phyloP scores from a whole-genome alignment of 371 early-diverging fungal species.

The Apophysomyces variabilis region DNA sequence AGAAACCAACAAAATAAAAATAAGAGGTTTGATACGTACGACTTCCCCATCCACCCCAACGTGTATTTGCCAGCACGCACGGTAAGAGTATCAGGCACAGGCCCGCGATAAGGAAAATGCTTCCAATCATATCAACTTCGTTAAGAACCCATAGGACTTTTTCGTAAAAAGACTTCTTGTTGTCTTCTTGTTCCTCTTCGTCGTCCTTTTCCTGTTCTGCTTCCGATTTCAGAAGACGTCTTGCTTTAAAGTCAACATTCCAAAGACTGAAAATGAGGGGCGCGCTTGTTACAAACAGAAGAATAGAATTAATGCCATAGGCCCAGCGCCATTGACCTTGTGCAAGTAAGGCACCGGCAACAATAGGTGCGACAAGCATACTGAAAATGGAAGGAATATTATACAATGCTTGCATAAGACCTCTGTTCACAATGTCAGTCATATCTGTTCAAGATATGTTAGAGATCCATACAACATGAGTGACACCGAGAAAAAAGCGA shows the following conservation, averaged over 20 bases:
- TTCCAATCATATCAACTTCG: constrained; percentile 49
- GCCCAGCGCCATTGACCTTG: constrained; percentile 32
- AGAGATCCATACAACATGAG: background rate
- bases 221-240: background rate
- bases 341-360: constrained; percentile 27
- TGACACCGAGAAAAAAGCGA: too few relatives aligned
- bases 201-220: background rate
- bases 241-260: constrained; percentile 26
- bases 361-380: constrained; percentile 34
- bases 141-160: constrained; percentile 31
- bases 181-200: background rate
- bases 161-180: constrained; percentile 8
- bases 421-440: constrained; percentile 37
- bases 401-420: constrained; percentile 42
- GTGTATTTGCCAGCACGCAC: constrained; percentile 41
- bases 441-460: constrained; percentile 28
- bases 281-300: constrained; percentile 31
- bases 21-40: background rate
- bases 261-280: constrained; percentile 25
- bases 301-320: constrained; percentile 28
- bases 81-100: constrained; percentile 45
- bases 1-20: too few relatives aligned
- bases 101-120: constrained; percentile 40
- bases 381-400: constrained; percentile 38
- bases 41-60: constrained; percentile 46